These are phyloP conservation scores for Aurantiochytrium sp. DNA, from an alignment of 108 stramenopile genomes.

Conservation along the genomic window DNA sequence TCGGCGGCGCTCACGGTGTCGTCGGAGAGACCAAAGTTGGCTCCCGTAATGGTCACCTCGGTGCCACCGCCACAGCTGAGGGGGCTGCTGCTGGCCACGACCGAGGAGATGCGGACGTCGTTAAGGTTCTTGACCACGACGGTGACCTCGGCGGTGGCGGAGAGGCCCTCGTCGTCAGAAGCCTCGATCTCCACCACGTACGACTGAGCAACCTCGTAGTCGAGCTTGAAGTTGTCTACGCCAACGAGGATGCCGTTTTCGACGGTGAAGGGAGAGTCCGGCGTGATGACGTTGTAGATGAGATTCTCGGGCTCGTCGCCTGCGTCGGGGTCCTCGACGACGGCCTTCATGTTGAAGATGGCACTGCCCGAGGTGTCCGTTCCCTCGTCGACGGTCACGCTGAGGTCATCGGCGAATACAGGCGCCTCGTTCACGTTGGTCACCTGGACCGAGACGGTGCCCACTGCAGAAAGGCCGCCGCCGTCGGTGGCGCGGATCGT, in stretches of 20 bases:
- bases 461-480: not conserved
- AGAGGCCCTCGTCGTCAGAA: not conserved
- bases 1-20: not conserved
- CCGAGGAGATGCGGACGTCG: not conserved
- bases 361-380: not conserved
- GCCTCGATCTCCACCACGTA: not conserved
- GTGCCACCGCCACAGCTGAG: not conserved
- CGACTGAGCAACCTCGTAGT: not conserved
- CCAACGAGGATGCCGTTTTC: not conserved
- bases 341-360: not conserved
- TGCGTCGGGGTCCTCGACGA: not conserved
- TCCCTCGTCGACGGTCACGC: not conserved
- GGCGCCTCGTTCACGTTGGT: not conserved
- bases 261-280: not conserved
- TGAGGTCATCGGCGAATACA: not conserved
- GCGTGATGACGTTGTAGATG: not conserved
- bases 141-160: not conserved
- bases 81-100: not conserved
- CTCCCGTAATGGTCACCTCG: not conserved
- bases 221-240: not conserved
- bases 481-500: not conserved
- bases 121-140: not conserved
- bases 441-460: not conserved
- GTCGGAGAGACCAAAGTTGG: not conserved
- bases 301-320: not conserved